Evolutionary conservation across 2,329 filamentous ascomycete genomes (phyloP).

Genomic region (Dendrostoma leiphaemia): DNA sequence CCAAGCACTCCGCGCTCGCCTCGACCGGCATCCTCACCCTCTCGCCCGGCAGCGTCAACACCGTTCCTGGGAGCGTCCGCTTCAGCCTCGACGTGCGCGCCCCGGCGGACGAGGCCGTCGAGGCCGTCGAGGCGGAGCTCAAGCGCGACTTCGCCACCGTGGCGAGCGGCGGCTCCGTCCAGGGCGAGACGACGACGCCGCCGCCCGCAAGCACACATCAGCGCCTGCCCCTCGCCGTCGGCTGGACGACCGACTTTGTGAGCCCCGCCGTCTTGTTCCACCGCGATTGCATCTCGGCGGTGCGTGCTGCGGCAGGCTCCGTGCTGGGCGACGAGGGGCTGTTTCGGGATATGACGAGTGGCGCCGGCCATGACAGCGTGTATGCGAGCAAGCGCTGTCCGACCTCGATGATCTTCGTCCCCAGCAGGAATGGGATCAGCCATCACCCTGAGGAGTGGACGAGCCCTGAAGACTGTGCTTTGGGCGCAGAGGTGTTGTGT

Average conservation of each 20-base stretch:
- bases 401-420: constrained; percentile 67
- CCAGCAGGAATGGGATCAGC: constrained; percentile 60
- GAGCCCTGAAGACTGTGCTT: constrained; percentile 56
- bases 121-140: constrained; percentile 55
- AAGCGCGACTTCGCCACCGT: constrained; percentile 58
- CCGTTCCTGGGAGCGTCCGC: constrained; percentile 64
- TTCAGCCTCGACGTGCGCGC: constrained; percentile 69
- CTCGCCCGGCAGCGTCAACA: constrained; percentile 69
- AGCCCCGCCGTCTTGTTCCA: constrained; percentile 65
- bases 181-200: constrained; percentile 27
- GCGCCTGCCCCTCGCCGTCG: constrained; percentile 45
- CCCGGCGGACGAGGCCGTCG: constrained; percentile 53
- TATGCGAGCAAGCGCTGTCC: constrained; percentile 58
- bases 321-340: constrained; percentile 51
- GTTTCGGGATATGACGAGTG: constrained; percentile 36
- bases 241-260: constrained; percentile 61
- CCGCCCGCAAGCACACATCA: constrained; percentile 23
- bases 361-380: constrained; percentile 50
- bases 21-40: constrained; percentile 67
- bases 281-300: constrained; percentile 63
- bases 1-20: constrained; percentile 58
- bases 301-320: constrained; percentile 56
- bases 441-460: constrained; percentile 65
- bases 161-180: constrained; percentile 54
- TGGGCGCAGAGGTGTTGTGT: constrained; percentile 49